Evolutionary conservation across 2,329 filamentous ascomycete genomes (phyloP), one percentile per base, ranked within the genome.

Genomic region (Hypoxylon sp.): DNA sequence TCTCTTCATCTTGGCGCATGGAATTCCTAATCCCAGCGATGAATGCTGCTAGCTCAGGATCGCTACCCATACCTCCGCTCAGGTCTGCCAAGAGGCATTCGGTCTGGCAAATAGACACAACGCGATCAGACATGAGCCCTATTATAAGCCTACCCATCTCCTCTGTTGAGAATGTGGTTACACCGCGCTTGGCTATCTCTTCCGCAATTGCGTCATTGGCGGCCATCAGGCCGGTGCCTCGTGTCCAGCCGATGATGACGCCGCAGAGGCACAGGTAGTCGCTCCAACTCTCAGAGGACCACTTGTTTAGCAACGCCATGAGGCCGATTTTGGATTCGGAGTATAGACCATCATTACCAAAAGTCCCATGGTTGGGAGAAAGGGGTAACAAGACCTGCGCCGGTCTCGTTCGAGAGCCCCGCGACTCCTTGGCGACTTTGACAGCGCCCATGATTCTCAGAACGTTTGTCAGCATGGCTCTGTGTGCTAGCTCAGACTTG

Each of bases 11-110:
- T 19, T 71, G 52, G 21, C 68, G 65, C 65, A 71, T 71, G 1
- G 63, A 66, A 7, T 68, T 34, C 34, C 66, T 58, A 57, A 71
- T 69, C 30, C 86, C 86, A 75, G 91, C 89, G 52, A 90, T 89
- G 69, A 67, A 65, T 5, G 49, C 62, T 36, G 68, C 67, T 57
- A 80, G 61, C 58, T 77, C 72, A 45, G 73, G 72, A 49, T 78
- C 72, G 0, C 65, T 69, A 1, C 73, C 69, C 51, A 82, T 68
- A n/a, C 76, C 80, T 2, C 82, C 81, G 5, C 74, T 80, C 1
- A 83, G 64, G 57, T 83, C 80, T 0, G 80, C 80, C 38, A 77
- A 72, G 3, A 83, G 65, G 1, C 80, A 79, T 56, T 77, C 73
- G 10, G 74, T 68, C 36, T 82, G 72, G 23, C 75, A 79, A 17